Evolutionary conservation across 495 filamentous ascomycete genomes (phyloP), one percentile per base, ranked within the genome.

Genomic region (Lepraria neglecta): DNA sequence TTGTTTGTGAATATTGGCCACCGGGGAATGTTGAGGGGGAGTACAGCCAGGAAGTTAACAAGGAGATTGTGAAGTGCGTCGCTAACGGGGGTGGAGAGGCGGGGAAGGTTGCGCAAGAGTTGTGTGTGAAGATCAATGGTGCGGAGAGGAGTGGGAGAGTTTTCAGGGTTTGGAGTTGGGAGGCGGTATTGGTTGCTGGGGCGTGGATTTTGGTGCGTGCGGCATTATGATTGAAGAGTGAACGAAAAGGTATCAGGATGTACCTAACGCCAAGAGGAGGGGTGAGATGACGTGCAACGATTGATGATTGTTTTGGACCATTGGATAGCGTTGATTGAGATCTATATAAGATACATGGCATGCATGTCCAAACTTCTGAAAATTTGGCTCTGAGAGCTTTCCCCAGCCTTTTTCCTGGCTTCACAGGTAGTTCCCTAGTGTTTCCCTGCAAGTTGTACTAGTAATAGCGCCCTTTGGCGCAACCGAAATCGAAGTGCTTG

Each of bases 1-100:
- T 94, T 28, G 88, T 88, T 17, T 95, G 90, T 72, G 87, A 92
- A 75, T 95, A 94, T 72, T 81, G 70, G 65, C 89, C 87, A 4
- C 68, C 76, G 2, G 90, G 90, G 21, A 95, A 95, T 71, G 78
- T 92, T 0, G 69, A 79, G 2, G 89, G 87, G 0, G 62, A 77
- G 54, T 83, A 85, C 66, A 66, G 46, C 31, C 64, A 73, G 10
- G 76, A 85, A 69, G 85, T 88, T 5, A 58, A 56, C 47, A 63
- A 35, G 55, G 45, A 46, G 38, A 56, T 58, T 33, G 17, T n/a
- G 12, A 45, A n/a, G 24, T 56, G 12, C 24, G 5, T 28, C 31
- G 60, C 3, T 27, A 31, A 27, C 1, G 56, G 52, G 9, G 40
- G 38, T 24, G 56, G 61, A 24, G 27, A 38, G 6, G 56, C 28